phyloP scores from a whole-genome alignment of 192 early-diverging fungal species.

The Coemansia aciculifera region DNA sequence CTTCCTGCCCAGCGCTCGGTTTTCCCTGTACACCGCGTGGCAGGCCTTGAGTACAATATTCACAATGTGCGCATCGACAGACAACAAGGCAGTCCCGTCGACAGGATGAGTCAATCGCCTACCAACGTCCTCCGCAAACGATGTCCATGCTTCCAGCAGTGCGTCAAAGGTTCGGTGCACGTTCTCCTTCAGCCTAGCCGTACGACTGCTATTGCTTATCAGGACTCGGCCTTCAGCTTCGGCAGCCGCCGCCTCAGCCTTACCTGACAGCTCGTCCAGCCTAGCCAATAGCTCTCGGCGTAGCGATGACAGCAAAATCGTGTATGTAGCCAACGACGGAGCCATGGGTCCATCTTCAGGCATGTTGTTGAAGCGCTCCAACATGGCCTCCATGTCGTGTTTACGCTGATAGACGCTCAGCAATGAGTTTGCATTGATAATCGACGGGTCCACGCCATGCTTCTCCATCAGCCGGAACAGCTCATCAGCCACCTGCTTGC shows the following conservation, averaged over 20 bases:
- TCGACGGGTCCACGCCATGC: conserved; percentile 21
- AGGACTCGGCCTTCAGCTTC: not conserved
- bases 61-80: conserved; percentile 30
- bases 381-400: conserved; percentile 19
- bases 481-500: conserved; percentile 28
- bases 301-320: conserved; percentile 30
- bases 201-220: not conserved
- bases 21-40: conserved; percentile 28
- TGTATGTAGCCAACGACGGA: conserved; percentile 45
- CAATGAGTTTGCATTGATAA: conserved; percentile 37
- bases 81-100: conserved; percentile 20
- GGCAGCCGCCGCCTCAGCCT: not conserved
- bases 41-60: conserved; percentile 43
- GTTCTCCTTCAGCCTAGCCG: conserved; percentile 23
- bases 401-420: conserved; percentile 47
- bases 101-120: conserved; percentile 12
- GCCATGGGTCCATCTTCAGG: conserved; percentile 26
- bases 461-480: conserved; percentile 22
- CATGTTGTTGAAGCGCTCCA: conserved; percentile 29
- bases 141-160: conserved; percentile 24
- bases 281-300: conserved; percentile 32
- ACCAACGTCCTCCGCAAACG: conserved; percentile 31
- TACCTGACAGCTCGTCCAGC: conserved; percentile 16
- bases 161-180: conserved; percentile 23
- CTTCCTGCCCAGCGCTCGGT: conserved; percentile 39